Base-by-base conservation (phyloP, 345 rosid species). In the Reutealis trisperma region DNA sequence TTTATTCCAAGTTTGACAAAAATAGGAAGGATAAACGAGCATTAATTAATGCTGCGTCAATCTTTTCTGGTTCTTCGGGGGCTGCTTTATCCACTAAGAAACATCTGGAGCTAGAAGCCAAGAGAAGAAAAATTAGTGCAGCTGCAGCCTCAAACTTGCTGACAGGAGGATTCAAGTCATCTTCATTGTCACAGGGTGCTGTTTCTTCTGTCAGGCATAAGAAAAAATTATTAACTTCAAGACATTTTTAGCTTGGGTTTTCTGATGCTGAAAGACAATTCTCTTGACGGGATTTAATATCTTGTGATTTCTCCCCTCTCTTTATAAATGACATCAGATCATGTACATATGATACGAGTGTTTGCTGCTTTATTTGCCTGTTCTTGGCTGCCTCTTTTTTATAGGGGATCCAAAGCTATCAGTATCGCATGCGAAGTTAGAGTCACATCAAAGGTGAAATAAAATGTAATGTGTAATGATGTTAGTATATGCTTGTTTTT, bases 21-120 rank as follows among this genome's bases (percentile, higher is more conserved):
- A 94, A 91, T n/a, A 85, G 87, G 77, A 92, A 77, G 83, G 89
- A 93, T 32, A 94, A 94, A 80, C 87, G 97, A 65, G 97, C 94
- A 6, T 70, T 88, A 77, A 92, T 94, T 64, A 85, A 84, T 62
- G 79, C 91, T n/a, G 76, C 92, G 52, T 90, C 98, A 19, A 94
- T 96, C 10, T 96, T 96, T 80, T 81, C 90, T 0, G 87, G 80
- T 27, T 83, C 96, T 73, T 83, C 88, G 3, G 80, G 70, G 61
- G 72, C 87, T 4, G 78, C 87, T 58, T 8, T 79, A 13, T 72
- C 88, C 5, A 86, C 83, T 83, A 85, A 86, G 85, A 89, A 86
- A 75, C 86, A 82, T 25, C 18, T 86, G 88, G 91, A 88, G 75
- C 86, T 94, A 22, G 97, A 89, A 78, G 83, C 93, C 70, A 94